Conservation (phyloP, 2,329 filamentous ascomycete genomes). For the Cladosporium oxysporum region DNA sequence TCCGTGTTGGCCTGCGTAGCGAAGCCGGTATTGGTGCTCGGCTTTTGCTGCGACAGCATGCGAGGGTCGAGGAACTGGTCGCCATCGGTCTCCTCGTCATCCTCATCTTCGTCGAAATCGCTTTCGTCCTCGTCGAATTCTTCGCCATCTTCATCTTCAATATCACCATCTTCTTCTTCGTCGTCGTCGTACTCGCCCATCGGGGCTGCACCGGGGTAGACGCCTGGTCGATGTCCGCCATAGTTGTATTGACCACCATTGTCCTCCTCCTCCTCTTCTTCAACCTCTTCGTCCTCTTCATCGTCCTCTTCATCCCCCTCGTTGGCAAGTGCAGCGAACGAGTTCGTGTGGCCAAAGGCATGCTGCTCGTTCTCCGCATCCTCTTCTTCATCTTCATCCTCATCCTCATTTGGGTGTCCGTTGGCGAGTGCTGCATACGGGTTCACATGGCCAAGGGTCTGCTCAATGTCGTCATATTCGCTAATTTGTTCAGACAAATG, state of each 20-base stretch:
- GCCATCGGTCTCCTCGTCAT: conserved; percentile 24
- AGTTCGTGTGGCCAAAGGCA: conserved; percentile 22
- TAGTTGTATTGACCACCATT: background rate
- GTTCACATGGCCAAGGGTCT: conserved; percentile 20
- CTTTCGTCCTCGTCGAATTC: conserved; percentile 21
- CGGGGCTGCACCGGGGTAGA: conserved; percentile 21
- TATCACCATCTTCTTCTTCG: conserved; percentile 16
- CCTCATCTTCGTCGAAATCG: conserved; percentile 22
- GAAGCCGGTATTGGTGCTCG: conserved; percentile 27
- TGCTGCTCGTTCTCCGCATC: conserved; percentile 14
- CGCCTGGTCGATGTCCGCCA: background rate
- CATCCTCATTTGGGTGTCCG: background rate
- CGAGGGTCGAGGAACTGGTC: conserved; percentile 15
- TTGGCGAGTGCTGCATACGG: conserved; percentile 23
- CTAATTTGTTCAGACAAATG: conserved; percentile 22
- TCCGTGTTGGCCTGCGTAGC: conserved; percentile 10
- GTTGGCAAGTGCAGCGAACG: conserved; percentile 23
- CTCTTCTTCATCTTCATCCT: background rate
- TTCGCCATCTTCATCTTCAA: conserved; percentile 24
- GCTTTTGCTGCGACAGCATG: conserved; percentile 8
- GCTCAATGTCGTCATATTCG: conserved; percentile 12
- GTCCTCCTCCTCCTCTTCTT: background rate
- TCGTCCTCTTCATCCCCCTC: background rate
- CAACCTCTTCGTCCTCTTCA: background rate
- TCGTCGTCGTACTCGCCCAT: conserved; percentile 21